Evolutionary conservation across 495 filamentous ascomycete genomes (phyloP).

Genomic region (Pseudotulostoma volvatum): DNA sequence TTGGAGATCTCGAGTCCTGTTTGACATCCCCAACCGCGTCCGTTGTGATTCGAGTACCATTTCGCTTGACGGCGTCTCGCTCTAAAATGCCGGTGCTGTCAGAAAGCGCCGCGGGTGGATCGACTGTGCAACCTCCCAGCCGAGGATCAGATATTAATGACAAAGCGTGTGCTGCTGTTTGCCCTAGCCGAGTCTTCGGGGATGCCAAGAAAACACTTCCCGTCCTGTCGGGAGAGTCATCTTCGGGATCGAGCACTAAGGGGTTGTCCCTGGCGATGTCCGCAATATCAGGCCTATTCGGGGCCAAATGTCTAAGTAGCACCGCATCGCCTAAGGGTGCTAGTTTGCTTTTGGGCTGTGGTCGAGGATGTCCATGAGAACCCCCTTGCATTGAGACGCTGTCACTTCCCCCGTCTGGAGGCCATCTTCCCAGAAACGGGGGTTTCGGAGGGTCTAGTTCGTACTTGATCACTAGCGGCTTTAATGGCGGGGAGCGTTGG

Average conservation of each 20-base stretch:
- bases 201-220: neutral
- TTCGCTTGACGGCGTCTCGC: neutral
- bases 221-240: constrained; percentile 4
- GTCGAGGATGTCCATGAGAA: constrained; percentile 16
- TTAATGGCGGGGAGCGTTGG: constrained; percentile 15
- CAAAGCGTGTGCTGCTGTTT: neutral
- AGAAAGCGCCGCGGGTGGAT: neutral
- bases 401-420: constrained; percentile 7
- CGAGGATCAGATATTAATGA: neutral
- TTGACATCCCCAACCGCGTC: neutral
- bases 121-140: neutral
- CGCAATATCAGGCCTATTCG: constrained; percentile 30
- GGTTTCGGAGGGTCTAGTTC: constrained; percentile 11
- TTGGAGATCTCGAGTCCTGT: constrained; percentile 1
- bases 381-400: constrained; percentile 11
- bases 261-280: constrained; percentile 12
- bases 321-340: constrained; percentile 23
- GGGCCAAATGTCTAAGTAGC: constrained; percentile 31
- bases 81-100: neutral
- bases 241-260: constrained; percentile 4
- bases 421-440: constrained; percentile 13
- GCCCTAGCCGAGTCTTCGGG: no score
- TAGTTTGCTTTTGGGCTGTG: constrained; percentile 12
- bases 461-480: constrained; percentile 11
- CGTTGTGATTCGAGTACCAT: neutral